Conservation (phyloP, 352 stramenopile species). For the Pythium periplocum region DNA sequence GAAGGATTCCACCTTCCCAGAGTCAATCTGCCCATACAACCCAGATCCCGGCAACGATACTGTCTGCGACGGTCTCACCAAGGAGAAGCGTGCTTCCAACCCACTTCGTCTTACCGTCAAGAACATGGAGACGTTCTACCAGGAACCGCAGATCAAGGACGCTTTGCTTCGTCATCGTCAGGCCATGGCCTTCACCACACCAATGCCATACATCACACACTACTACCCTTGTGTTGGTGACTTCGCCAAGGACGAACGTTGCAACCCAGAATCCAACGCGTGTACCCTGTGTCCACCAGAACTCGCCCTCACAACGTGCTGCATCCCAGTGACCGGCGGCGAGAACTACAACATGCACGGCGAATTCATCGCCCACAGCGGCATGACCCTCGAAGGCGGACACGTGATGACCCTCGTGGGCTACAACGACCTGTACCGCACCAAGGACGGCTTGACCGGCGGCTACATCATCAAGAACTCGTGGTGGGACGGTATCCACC, state of each 20-base stretch:
- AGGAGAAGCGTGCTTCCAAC: constrained; percentile 33
- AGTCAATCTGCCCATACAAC: constrained; percentile 44
- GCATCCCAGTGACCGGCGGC: constrained; percentile 31
- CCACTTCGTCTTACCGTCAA: constrained; percentile 39
- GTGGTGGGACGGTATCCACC: constrained; percentile 63
- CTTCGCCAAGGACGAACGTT: constrained; percentile 38
- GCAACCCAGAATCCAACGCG: constrained; percentile 34
- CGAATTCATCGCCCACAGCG: constrained; percentile 47
- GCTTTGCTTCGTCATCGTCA: constrained; percentile 31
- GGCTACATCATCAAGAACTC: constrained; percentile 80
- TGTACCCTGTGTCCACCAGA: constrained; percentile 52
- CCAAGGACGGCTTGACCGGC: constrained; percentile 51
- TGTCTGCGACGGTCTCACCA: constrained; percentile 30
- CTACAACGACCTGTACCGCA: constrained; percentile 63
- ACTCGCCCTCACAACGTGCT: constrained; percentile 48
- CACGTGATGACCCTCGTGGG: constrained; percentile 69
- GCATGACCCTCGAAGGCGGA: constrained; percentile 49
- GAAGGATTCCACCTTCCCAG: constrained; percentile 44
- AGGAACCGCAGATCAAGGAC: constrained; percentile 34
- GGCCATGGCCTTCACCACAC: constrained; percentile 51
- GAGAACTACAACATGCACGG: constrained; percentile 66
- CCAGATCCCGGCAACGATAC: constrained; percentile 40
- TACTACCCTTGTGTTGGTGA: constrained; percentile 60
- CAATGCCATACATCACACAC: constrained; percentile 52
- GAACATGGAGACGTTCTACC: constrained; percentile 40